Base-by-base conservation (phyloP, 2,329 filamentous ascomycete species). In the Sporothrix luriei region DNA sequence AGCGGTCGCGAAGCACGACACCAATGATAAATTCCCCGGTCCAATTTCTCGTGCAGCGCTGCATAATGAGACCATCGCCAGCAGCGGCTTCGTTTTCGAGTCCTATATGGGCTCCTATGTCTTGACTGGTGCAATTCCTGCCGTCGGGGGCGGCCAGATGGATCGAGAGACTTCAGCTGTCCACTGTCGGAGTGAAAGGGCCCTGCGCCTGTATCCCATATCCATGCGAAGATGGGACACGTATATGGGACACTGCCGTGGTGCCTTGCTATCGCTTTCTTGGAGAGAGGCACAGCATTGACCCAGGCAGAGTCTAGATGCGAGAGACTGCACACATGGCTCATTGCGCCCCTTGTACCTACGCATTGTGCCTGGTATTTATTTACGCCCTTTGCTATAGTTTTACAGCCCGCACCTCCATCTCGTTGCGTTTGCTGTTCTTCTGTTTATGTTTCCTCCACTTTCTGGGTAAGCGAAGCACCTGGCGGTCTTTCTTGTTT, bases 31-130 rank as follows among this genome's bases (percentile, higher is more conserved):
- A 57, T 57, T 54, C 38, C 21, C 38, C 65, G 51, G 51, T 38
- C 51, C 65, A 67, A 57, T 48, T 46, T 67, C 65, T 51, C 51
- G 29, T 67, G 51, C 65, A 55, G 43, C 59, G 52, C 29, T 59
- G 66, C 66, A 51, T 14, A 29, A 68, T 68, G 52, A 67, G 38
- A 9, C 24, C 26, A 59, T 49, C 54, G 24, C 52, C 26, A 26
- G 24, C 33, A 16, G 40, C 46, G 40, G 52, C n/a, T 68, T 40
- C 13, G 26, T 68, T 40, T 48, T 48, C 11, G 26, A 14, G 33
- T 33, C 26, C 33, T 19, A 54, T 52, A 33, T 14, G 46, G 19
- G 13, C 5, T n/a, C 16, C 52, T 10, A 38, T 33, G 14, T 48
- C 65, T 57, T 29, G 51, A 21, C 26, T 40, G 16, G 24, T 64